Evolutionary conservation across 305 asterid genomes (phyloP), one percentile per base, ranked within the genome.

Genomic region (Fraxinus floribunda): DNA sequence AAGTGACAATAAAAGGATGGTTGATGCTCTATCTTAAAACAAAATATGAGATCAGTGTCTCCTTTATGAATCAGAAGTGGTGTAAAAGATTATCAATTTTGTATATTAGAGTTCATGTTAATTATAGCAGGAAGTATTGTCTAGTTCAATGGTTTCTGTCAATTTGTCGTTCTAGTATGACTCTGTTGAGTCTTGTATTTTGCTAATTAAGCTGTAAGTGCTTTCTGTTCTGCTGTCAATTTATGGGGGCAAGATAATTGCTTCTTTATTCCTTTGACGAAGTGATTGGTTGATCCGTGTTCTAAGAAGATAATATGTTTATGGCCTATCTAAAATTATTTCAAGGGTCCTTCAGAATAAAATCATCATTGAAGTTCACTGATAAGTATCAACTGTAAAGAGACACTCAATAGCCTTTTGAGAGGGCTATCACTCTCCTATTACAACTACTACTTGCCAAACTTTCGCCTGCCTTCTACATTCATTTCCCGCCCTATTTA

Each of bases 21-120:
- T 57, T 36, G 64, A 38, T 55, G 74, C 39, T 78, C 57, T 80
- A 76, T 72, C 38, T 66, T 79, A 11, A 74, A 83, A 83, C 82
- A 81, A 87, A 36, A 62, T 38, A 5, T 68, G 68, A 66, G 75
- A 81, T 60, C 75, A 36, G 15, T 49, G 26, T 81, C 29, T 76
- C 39, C 80, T 81, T 20, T 62, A 22, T 62, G 72, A 20, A 22
- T 9, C 34, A 22, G 72, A 62, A 62, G 34, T 62, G 3, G 32
- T 1, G 5, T 62, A 20, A 62, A 22, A 22, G 72, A 62, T 7
- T 62, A 62, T 22, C 34, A n/a, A 18, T 62, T 62, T 22, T 22
- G 26, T 62, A 24, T 62, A 62, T 9, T 62, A 2, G 68, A 5
- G 13, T 62, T 62, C 10, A 5, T 62, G 30, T 7, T 62, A 3